Percentiles rank a stretch among this genome's conserved stretches.
phyloP scores from a whole-genome alignment of 352 stramenopile genomes.

The Globisporangium yorkense region DNA sequence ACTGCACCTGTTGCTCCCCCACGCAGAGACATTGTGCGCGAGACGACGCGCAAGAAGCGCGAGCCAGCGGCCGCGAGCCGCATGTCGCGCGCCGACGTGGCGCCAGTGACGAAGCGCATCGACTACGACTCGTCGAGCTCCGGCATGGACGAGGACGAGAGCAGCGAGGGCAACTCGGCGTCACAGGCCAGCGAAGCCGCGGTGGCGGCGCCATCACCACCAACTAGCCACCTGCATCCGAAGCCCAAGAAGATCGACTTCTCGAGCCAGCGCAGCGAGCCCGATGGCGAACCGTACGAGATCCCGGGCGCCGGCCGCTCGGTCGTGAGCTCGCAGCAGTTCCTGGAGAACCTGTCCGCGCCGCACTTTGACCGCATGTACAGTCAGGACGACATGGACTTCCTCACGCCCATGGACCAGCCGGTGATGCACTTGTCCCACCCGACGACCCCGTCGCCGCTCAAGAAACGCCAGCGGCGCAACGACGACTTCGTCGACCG shows the following conservation, averaged over 20 bases:
- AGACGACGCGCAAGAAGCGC: constrained; percentile 34
- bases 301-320: background rate
- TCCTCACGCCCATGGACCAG: constrained; percentile 78
- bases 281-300: constrained; percentile 44
- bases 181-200: constrained; percentile 12
- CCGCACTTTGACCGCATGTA: constrained; percentile 44
- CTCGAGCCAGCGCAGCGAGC: constrained; percentile 67
- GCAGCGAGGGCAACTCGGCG: constrained; percentile 14
- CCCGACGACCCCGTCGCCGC: constrained; percentile 70
- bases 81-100: constrained; percentile 23
- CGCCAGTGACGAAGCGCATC: constrained; percentile 62
- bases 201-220: background rate
- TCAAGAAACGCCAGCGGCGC: constrained; percentile 71
- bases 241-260: constrained; percentile 81
- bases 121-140: constrained; percentile 57
- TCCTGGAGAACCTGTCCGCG: constrained; percentile 20
- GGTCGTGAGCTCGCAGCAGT: constrained; percentile 26
- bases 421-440: constrained; percentile 78
- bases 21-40: constrained; percentile 15
- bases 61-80: constrained; percentile 13
- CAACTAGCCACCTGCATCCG: constrained; percentile 8
- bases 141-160: constrained; percentile 46
- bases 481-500: constrained; percentile 22
- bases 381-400: constrained; percentile 84
- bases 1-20: background rate